phyloP scores from a whole-genome alignment of 139 green algal species.

The Picochlorum sp. region DNA sequence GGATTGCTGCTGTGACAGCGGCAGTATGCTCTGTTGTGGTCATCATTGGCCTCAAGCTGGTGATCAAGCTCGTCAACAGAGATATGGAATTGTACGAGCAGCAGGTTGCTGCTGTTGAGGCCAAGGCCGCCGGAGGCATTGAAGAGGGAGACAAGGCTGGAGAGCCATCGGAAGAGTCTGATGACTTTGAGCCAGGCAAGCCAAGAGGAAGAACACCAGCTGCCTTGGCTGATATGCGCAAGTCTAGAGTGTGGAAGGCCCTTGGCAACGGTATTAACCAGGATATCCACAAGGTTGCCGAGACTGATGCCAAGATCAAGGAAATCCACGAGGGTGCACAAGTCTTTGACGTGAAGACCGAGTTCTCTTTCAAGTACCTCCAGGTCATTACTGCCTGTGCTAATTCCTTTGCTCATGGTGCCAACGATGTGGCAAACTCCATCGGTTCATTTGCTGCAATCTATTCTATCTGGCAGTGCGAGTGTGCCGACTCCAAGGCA shows the following conservation, averaged over 20 bases:
- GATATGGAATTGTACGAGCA: conserved; percentile 10
- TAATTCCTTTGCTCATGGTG: conserved; percentile 77
- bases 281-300: conserved; percentile 18
- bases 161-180: not conserved
- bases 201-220: conserved; percentile 11
- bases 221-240: conserved; percentile 14
- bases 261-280: conserved; percentile 5
- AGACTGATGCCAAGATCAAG: conserved; percentile 14
- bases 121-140: conserved; percentile 1
- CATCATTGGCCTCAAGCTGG: not conserved
- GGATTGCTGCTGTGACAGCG: conserved; percentile 13
- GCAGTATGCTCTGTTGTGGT: conserved; percentile 2
- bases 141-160: not conserved
- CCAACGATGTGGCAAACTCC: conserved; percentile 80
- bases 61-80: conserved; percentile 6
- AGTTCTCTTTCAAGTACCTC: conserved; percentile 61
- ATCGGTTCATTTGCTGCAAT: conserved; percentile 64
- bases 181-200: not conserved
- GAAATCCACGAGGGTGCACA: conserved; percentile 56
- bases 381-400: conserved; percentile 72
- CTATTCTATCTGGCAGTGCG: conserved; percentile 34
- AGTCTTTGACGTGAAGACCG: conserved; percentile 60
- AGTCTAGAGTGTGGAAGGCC: conserved; percentile 20
- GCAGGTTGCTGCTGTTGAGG: not conserved
- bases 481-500: conserved; percentile 19